These are phyloP conservation scores for Pythium coloratum DNA, from an alignment of 352 stramenopile species.

Conservation along the genomic window DNA sequence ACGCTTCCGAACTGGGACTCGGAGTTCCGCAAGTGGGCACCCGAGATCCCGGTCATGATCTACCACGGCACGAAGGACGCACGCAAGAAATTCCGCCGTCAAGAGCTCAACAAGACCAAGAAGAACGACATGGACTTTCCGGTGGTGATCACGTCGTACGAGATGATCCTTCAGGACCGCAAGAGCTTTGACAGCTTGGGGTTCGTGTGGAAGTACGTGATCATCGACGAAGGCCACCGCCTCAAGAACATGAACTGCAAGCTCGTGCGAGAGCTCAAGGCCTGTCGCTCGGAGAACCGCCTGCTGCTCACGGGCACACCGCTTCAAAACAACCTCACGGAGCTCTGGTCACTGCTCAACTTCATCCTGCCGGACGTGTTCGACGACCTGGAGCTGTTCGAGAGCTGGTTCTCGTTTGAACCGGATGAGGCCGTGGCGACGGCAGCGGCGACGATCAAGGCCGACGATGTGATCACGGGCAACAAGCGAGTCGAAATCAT, in stretches of 20 bases:
- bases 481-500: slow-evolving; percentile 93
- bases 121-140: slow-evolving; percentile 71
- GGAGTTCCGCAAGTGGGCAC: slow-evolving; percentile 79
- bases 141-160: slow-evolving; percentile 88
- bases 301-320: slow-evolving; percentile 96
- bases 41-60: slow-evolving; percentile 94
- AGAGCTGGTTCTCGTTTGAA: slow-evolving; percentile 98
- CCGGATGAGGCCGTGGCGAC: slow-evolving; percentile 63
- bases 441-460: slow-evolving; percentile 71
- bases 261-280: slow-evolving; percentile 94
- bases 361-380: slow-evolving; percentile 98
- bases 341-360: slow-evolving; percentile 99
- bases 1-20: slow-evolving; percentile 98
- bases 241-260: slow-evolving; percentile 98
- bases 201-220: slow-evolving; percentile 93
- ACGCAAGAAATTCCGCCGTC: slow-evolving; percentile 47
- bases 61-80: slow-evolving; percentile 93
- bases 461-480: slow-evolving; percentile 88
- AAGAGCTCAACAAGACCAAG: slow-evolving; percentile 51
- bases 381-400: slow-evolving; percentile 97
- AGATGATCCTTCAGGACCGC: slow-evolving; percentile 81
- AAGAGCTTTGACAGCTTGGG: slow-evolving; percentile 55
- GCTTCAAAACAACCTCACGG: slow-evolving; percentile 97
- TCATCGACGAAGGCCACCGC: slow-evolving; percentile 98
- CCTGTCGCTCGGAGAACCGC: slow-evolving; percentile 90